Percentiles rank a stretch among this genome's conserved stretches.
phyloP scores from a whole-genome alignment of 805 yeast genomes.

The Yarrowia sp. region DNA sequence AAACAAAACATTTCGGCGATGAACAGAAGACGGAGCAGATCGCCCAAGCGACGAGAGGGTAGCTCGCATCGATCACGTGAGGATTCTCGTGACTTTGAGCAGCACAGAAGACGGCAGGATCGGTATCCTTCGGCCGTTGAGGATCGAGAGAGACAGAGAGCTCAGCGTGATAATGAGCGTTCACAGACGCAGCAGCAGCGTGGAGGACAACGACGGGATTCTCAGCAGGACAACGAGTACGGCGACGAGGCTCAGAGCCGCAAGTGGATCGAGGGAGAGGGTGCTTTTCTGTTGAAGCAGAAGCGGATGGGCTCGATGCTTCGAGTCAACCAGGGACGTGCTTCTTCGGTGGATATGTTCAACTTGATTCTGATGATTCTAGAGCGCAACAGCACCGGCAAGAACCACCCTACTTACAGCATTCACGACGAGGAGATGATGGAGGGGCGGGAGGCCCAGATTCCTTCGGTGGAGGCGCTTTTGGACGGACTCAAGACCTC shows the following conservation, averaged over 20 bases:
- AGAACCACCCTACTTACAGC: not conserved
- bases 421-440: not conserved
- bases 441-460: conserved; percentile 7
- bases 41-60: not conserved
- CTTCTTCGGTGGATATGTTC: conserved; percentile 34
- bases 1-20: not conserved
- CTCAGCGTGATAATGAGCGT: not conserved
- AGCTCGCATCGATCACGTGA: not conserved
- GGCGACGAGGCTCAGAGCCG: conserved; percentile 9
- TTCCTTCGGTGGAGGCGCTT: not conserved
- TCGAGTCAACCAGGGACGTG: conserved; percentile 35
- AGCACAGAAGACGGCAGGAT: not conserved
- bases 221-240: not conserved
- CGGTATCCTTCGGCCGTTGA: conserved; percentile 3
- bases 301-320: conserved; percentile 36
- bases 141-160: conserved; percentile 2
- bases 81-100: not conserved
- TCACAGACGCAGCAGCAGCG: not conserved
- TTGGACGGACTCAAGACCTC: conserved; percentile 3
- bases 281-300: conserved; percentile 36
- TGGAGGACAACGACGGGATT: not conserved
- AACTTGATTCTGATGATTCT: conserved; percentile 28
- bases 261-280: conserved; percentile 37
- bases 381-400: conserved; percentile 1
- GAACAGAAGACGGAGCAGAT: conserved; percentile 7